Conservation (phyloP, 1,284 basidiomycete genomes). For the Fomes fomentarius region DNA sequence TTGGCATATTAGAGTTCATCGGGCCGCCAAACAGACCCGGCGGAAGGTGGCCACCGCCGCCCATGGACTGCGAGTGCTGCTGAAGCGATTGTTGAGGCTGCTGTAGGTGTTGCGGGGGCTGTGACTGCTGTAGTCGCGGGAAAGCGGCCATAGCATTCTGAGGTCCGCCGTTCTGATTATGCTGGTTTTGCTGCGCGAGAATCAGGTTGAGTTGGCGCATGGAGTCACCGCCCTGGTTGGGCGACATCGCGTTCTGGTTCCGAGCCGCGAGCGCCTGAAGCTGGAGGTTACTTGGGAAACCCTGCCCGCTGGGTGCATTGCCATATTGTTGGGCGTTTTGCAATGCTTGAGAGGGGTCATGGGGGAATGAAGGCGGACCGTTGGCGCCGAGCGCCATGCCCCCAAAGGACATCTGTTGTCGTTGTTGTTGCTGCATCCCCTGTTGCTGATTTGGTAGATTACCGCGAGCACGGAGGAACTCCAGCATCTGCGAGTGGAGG, state of each 20-base stretch:
- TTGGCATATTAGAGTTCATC: constrained; percentile 9
- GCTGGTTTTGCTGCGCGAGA: constrained; percentile 33
- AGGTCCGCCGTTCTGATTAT: constrained; percentile 19
- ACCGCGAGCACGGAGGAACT: constrained; percentile 13
- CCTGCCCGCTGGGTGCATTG: constrained; percentile 14
- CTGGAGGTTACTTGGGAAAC: constrained; percentile 7
- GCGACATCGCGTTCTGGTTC: constrained; percentile 13
- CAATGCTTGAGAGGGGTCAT: constrained; percentile 18
- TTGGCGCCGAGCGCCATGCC: constrained; percentile 18
- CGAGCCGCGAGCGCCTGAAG: constrained; percentile 13
- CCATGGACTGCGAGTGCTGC: constrained; percentile 12
- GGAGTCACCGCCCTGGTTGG: constrained; percentile 8
- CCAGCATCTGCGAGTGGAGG: constrained; percentile 14
- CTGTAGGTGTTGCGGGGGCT: constrained; percentile 20
- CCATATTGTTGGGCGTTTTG: constrained; percentile 15
- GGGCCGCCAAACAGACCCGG: constrained; percentile 16
- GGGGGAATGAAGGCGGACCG: constrained; percentile 11
- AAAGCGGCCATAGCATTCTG: constrained; percentile 16
- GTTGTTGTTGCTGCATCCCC: constrained; percentile 16
- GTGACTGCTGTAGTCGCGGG: constrained; percentile 21
- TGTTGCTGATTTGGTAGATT: constrained; percentile 6
- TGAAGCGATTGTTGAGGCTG: constrained; percentile 18
- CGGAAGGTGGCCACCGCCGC: constrained; percentile 7
- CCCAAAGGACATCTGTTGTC: constrained; percentile 9
- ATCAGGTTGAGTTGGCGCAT: constrained; percentile 24